These are phyloP conservation scores for Calonectria pteridis DNA, from an alignment of 2,329 filamentous ascomycete species.

Conservation along the genomic window DNA sequence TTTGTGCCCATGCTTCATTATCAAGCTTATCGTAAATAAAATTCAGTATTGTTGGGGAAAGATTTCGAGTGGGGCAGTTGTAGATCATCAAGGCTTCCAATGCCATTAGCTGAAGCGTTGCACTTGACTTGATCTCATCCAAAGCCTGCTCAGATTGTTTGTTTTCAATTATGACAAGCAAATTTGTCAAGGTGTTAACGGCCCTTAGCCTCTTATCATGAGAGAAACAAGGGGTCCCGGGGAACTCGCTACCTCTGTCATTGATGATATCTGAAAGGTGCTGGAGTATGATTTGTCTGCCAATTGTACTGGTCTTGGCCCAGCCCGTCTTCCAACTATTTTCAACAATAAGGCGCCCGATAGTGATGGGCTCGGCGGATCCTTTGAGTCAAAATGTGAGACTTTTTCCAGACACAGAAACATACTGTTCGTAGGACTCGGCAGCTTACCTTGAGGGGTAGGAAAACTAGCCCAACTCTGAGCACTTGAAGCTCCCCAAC, in stretches of 20 bases:
- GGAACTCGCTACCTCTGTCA: background rate
- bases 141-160: conserved; percentile 12
- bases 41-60: conserved; percentile 6
- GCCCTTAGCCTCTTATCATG: conserved; percentile 5
- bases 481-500: conserved; percentile 4
- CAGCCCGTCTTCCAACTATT: background rate
- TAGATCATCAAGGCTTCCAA: conserved; percentile 20
- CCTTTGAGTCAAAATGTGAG: background rate
- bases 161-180: conserved; percentile 11
- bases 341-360: background rate
- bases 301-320: background rate
- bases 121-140: conserved; percentile 22
- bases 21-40: conserved; percentile 28
- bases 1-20: background rate
- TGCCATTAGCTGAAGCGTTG: conserved; percentile 25
- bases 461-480: conserved; percentile 12
- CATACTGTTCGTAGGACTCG: too few species aligned
- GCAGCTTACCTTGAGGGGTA: background rate
- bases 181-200: background rate
- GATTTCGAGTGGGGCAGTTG: conserved; percentile 9
- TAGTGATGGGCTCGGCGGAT: background rate
- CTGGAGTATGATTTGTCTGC: conserved; percentile 2
- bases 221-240: conserved; percentile 7
- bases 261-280: background rate
- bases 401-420: background rate